Evolutionary conservation across 495 filamentous ascomycete species (phyloP), one percentile per base, ranked within the genome.

Genomic region (Podospora sp.): DNA sequence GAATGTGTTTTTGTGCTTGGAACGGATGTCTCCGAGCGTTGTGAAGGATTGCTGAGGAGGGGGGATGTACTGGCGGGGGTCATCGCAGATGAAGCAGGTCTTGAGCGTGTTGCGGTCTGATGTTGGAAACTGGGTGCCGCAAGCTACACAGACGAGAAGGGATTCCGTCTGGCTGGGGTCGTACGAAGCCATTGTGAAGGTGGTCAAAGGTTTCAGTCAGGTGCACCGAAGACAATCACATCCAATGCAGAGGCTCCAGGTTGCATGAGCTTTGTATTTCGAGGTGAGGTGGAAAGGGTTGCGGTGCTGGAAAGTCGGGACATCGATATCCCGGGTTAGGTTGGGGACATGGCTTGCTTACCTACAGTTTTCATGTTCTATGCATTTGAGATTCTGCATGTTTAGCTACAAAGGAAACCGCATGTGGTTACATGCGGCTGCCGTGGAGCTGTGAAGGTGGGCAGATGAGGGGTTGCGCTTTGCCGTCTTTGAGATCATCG

Each of bases 71-170:
- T 93, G 91, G 6, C 91, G 84, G 1, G 90, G 83, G 73, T 89
- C 90, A 77, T 93, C 91, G 76, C 91, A 94, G 65, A 94, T 91
- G 60, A 86, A 85, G 80, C 91, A 94, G 6, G 77, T 81, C 20
- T 73, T 79, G 21, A 86, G 79, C 14, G 78, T 50, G n/a, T 67
- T 50, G 18, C 74, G 73, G 66, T 81, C 77, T 0, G 81, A 50
- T 7, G 78, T 78, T 24, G 88, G 84, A 76, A 86, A 90, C 71
- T 92, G 90, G 0, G 88, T 92, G 14, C 89, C 90, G 73, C 90
- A 93, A 5, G 90, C 83, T 7, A 77, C 79, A 76, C 90, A 93
- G 71, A 93, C 56, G 52, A 76, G 73, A 24, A 62, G 46, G 49
- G 51, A 26, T 1, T 63, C 61, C 6, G 61, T 29, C 7, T 51